A percentile compares a stretch with the other conserved stretches of the same genome.
These are phyloP conservation scores for Serpula lacrymans DNA, from an alignment of 768 basidiomycete species.

Conservation along the genomic window DNA sequence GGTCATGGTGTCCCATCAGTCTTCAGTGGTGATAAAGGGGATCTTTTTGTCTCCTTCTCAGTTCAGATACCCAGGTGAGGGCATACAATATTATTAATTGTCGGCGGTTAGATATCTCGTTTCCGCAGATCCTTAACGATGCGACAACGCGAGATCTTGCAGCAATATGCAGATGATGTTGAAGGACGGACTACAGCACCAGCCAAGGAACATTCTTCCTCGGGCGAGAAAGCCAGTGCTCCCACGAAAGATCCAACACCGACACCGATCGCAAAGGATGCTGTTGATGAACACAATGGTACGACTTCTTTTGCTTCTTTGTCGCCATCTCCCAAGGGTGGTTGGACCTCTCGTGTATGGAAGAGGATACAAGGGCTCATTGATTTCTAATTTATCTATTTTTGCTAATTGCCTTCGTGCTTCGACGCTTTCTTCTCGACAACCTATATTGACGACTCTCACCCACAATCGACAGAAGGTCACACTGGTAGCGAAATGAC, in stretches of 20 bases:
- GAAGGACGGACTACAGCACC: slow-evolving; percentile 53
- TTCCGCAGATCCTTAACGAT: slow-evolving; percentile 68
- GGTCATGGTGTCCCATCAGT: slow-evolving; percentile 75
- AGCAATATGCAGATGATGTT: slow-evolving; percentile 91
- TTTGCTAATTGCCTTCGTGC: slow-evolving; percentile 21
- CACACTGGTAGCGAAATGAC: slow-evolving; percentile 16
- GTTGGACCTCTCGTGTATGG: slow-evolving; percentile 71
- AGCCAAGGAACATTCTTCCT: slow-evolving; percentile 16
- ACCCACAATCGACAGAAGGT: slow-evolving; percentile 24
- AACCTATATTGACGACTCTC: too few species aligned
- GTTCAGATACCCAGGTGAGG: slow-evolving; percentile 88
- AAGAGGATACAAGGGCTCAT: slow-evolving; percentile 65
- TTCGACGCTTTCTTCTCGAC: slow-evolving; percentile 26
- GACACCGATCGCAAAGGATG: slow-evolving; percentile 18
- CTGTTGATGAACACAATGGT: slow-evolving; percentile 54
- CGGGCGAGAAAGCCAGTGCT: slow-evolving; percentile 9
- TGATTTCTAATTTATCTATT: slow-evolving; percentile 63
- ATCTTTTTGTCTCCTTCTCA: slow-evolving; percentile 85
- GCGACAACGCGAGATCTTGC: slow-evolving; percentile 82
- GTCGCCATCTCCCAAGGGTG: slow-evolving; percentile 50
- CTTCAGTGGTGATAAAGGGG: slow-evolving; percentile 62
- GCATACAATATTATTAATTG: slow-evolving; percentile 3
- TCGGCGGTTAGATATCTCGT: slow-evolving; percentile 6
- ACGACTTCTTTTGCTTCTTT: slow-evolving; percentile 64
- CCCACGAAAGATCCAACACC: slow-evolving; percentile 17